Conservation (phyloP, 1,284 basidiomycete genomes). For the Rhodotorula sp. region DNA sequence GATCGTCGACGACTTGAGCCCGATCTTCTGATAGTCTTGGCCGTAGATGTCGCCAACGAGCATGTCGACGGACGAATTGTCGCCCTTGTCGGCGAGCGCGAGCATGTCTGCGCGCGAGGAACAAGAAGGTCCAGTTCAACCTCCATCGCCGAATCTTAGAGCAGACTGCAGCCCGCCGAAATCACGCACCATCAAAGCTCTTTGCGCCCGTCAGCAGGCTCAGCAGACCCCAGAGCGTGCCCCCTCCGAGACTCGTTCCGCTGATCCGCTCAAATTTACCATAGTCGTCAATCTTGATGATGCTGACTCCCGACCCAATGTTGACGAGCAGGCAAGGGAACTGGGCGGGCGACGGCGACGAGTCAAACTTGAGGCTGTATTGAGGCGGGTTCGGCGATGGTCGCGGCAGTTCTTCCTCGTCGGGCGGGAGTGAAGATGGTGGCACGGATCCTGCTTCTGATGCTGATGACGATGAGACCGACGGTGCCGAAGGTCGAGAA, state of each 20-base stretch:
- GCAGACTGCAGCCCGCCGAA: background rate
- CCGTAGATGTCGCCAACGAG: slow-evolving; percentile 95
- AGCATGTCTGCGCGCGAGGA: slow-evolving; percentile 76
- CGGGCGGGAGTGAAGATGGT: slow-evolving; percentile 7
- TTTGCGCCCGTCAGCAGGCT: slow-evolving; percentile 93
- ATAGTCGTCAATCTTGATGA: slow-evolving; percentile 95
- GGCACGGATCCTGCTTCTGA: background rate
- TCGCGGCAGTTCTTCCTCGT: slow-evolving; percentile 63
- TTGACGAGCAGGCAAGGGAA: slow-evolving; percentile 96
- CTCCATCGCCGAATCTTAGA: too few relatives aligned
- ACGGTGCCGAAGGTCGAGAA: background rate
- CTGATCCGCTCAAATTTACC: slow-evolving; percentile 95
- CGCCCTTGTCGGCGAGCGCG: slow-evolving; percentile 84
- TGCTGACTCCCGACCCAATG: slow-evolving; percentile 95
- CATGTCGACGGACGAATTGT: slow-evolving; percentile 96
- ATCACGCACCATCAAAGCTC: slow-evolving; percentile 82
- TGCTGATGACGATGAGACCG: background rate
- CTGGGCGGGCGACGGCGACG: slow-evolving; percentile 63
- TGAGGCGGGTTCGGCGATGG: slow-evolving; percentile 89
- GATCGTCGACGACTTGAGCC: slow-evolving; percentile 95
- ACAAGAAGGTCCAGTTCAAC: background rate
- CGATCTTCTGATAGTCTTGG: slow-evolving; percentile 87
- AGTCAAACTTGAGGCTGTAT: slow-evolving; percentile 81
- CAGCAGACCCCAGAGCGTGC: slow-evolving; percentile 96
- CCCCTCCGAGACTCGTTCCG: slow-evolving; percentile 96